Base-by-base conservation (phyloP, 345 rosid species). In the Hypericum perforatum region DNA sequence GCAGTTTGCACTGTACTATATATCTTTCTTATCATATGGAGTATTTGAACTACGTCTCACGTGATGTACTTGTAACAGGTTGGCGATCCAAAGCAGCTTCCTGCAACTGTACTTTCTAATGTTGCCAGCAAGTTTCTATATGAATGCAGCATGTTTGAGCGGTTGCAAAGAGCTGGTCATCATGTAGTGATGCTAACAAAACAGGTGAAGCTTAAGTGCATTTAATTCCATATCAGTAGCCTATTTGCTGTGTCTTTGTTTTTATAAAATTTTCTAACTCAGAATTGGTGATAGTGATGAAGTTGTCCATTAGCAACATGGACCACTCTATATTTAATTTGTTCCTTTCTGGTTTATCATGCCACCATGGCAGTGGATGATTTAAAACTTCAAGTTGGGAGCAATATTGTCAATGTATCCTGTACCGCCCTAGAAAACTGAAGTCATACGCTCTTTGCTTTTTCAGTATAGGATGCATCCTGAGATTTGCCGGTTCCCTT, bases 71-170 rank as follows among this genome's bases (percentile, higher is more conserved):
- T 60, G 13, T 60, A 51, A 5, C 60, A 91, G 98, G 98, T 87
- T 70, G 98, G 98, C 49, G 98, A 91, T 67, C 96, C 98, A 44
- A 91, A 85, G 74, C 96, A 91, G 66, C 98, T 91, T 64, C 98
- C 98, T 46, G 96, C 98, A 37, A 92, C 98, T 5, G 98, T 92
- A 59, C 90, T 92, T 54, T 92, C 98, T 8, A 83, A 76, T 58
- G 62, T 85, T 64, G 98, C 96, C 9, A 85, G 98, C 78, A 88
- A 87, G 73, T 88, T 71, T 70, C 68, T 75, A 43, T 91, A 73
- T 49, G 82, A 82, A 43, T 91, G 98, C 76, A 91, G 98, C 79
- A 91, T 91, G 98, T 91, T 91, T 76, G 98, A 91, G 76, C 96
- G 98, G 40, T 63, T 91, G 57, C 98, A 91, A 69, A 82, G 76